These are phyloP conservation scores for Solanum tarijense DNA, from an alignment of 257 asterid species.

Conservation along the genomic window DNA sequence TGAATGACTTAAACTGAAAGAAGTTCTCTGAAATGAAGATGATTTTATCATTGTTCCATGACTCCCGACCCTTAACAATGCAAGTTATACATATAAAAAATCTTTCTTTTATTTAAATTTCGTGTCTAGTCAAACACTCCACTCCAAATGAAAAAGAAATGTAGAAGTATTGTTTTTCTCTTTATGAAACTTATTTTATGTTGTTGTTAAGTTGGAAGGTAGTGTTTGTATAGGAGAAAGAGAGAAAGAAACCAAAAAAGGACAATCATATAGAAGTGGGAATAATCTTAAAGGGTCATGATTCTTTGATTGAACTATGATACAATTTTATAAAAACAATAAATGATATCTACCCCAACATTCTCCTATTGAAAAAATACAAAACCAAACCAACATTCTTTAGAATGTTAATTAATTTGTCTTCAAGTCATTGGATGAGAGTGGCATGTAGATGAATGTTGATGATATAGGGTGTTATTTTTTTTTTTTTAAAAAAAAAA, in stretches of 20 bases:
- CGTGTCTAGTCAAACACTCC: neutral
- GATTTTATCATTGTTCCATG: neutral
- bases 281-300: conserved; percentile 49
- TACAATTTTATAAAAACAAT: conserved; percentile 14
- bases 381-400: conserved; percentile 11
- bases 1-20: neutral
- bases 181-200: neutral
- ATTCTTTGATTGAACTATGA: conserved; percentile 35
- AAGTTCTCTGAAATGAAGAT: neutral
- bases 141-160: neutral
- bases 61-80: neutral
- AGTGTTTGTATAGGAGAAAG: conserved; percentile 28
- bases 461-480: neutral
- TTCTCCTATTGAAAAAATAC: conserved; percentile 16
- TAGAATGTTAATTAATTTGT: conserved; percentile 4
- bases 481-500: neutral
- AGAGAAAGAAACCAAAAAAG: conserved; percentile 9
- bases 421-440: conserved; percentile 19
- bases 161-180: neutral
- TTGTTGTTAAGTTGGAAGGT: conserved; percentile 33
- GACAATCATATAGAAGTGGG: conserved; percentile 55
- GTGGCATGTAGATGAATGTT: conserved; percentile 18
- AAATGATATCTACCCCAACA: conserved; percentile 20
- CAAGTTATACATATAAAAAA: neutral
- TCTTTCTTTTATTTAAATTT: neutral